These are phyloP conservation scores for Cryphonectria carpinicola DNA, from an alignment of 2,329 filamentous ascomycete genomes.

Conservation along the genomic window DNA sequence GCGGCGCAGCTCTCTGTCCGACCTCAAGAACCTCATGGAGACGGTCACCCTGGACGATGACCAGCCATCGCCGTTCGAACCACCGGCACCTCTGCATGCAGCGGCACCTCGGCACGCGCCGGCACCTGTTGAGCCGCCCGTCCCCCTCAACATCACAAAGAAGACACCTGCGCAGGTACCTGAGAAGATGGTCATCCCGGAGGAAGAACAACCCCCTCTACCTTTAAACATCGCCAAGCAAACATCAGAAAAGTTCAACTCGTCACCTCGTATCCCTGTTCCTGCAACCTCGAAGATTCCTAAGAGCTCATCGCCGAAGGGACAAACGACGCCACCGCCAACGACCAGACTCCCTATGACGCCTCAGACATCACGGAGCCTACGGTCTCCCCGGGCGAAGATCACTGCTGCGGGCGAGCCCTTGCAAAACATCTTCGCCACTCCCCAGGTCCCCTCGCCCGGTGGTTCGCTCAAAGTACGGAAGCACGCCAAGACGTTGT, in stretches of 20 bases:
- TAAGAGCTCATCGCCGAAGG: conserved; percentile 46
- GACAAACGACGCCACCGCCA: conserved; percentile 17
- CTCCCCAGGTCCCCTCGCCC: conserved; percentile 22
- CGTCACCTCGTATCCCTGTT: conserved; percentile 48
- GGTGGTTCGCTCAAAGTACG: conserved; percentile 29
- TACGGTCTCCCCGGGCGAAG: conserved; percentile 53
- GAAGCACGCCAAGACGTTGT: conserved; percentile 54
- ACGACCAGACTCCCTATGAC: conserved; percentile 53
- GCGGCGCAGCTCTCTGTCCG: conserved; percentile 87
- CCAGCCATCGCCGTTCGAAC: neutral
- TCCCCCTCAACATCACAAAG: conserved; percentile 1
- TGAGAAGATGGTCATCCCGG: conserved; percentile 31
- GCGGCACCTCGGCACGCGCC: neutral
- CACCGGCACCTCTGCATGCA: neutral
- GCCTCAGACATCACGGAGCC: conserved; percentile 43
- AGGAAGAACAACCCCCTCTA: conserved; percentile 40
- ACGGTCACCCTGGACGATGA: conserved; percentile 56
- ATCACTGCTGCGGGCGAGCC: conserved; percentile 42
- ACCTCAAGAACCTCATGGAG: conserved; percentile 69
- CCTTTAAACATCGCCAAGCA: conserved; percentile 57
- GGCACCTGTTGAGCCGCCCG: neutral
- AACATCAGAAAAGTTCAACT: conserved; percentile 62
- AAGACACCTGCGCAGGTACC: conserved; percentile 21
- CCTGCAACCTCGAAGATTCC: conserved; percentile 55
- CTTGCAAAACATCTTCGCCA: conserved; percentile 22